phyloP scores from a whole-genome alignment of 176 grass and related monocot species.

The Elaeis guineensis region DNA sequence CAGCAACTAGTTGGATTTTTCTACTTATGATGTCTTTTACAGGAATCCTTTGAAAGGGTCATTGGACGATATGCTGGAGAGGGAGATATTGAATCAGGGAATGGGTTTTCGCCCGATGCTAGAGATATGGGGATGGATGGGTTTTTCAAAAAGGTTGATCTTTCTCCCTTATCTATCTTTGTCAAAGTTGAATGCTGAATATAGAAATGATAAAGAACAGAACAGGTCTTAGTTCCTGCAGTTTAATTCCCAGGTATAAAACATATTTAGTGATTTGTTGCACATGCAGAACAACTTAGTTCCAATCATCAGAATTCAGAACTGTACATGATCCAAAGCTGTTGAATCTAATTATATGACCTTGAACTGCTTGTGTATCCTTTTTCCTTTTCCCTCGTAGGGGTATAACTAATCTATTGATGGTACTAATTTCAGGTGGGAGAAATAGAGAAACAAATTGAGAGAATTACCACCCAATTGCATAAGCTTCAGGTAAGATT shows the following conservation, averaged over 20 bases:
- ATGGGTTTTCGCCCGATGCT: slow-evolving; percentile 12
- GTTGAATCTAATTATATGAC: too few relatives aligned
- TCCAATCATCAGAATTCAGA: too few relatives aligned
- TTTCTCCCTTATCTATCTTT: too few relatives aligned
- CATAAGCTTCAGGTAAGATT: slow-evolving; percentile 32
- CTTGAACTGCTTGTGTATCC: too few relatives aligned
- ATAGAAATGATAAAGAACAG: too few relatives aligned
- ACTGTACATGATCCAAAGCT: too few relatives aligned
- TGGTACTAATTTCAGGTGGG: slow-evolving; percentile 22
- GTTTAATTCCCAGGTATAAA: too few relatives aligned
- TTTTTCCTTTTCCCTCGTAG: background rate
- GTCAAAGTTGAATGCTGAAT: too few relatives aligned
- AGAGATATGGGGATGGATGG: slow-evolving; percentile 27
- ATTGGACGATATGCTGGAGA: slow-evolving; percentile 35
- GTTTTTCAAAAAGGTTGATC: slow-evolving; percentile 36
- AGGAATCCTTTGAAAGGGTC: slow-evolving; percentile 51
- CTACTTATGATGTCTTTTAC: background rate
- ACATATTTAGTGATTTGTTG: too few relatives aligned
- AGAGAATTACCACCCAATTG: slow-evolving; percentile 19
- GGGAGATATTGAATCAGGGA: background rate
- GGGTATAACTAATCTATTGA: background rate
- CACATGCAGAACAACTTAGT: too few relatives aligned
- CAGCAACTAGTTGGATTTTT: too few relatives aligned
- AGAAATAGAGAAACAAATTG: slow-evolving; percentile 39
- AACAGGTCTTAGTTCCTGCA: too few relatives aligned